phyloP scores from a whole-genome alignment of 441 rosid genomes.

The Brassica balearica region DNA sequence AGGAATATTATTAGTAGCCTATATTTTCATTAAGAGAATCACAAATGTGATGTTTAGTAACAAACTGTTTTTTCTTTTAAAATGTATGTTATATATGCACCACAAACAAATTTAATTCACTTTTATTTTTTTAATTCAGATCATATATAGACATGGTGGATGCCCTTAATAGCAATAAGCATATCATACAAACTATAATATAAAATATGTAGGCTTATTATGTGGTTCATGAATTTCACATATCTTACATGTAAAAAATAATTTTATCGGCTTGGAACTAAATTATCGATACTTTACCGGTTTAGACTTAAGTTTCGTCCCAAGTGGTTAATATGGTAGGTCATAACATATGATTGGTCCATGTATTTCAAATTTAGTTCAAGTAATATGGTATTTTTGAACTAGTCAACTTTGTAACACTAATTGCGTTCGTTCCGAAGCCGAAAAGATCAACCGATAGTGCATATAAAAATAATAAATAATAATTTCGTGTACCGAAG shows the following conservation, averaged over 20 bases:
- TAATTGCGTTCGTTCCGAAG: no score
- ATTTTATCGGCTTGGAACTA: no score
- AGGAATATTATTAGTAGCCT: not conserved
- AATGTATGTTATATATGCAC: not conserved
- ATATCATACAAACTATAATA: not conserved
- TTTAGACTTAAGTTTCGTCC: no score
- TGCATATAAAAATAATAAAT: not conserved
- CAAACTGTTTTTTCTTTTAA: not conserved
- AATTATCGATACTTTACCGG: no score
- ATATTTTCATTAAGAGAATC: not conserved
- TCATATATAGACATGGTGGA: not conserved
- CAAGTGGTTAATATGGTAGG: no score
- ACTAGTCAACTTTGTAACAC: no score
- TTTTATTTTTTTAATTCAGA: not conserved
- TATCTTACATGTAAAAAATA: conserved; percentile 19
- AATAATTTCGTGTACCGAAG: not conserved
- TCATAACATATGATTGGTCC: no score
- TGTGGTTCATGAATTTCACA: conserved; percentile 14
- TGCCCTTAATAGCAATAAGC: not conserved
- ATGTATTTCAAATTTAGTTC: no score
- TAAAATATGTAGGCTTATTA: not conserved
- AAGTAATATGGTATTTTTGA: no score
- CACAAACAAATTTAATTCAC: not conserved
- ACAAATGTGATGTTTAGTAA: not conserved
- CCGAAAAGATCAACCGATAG: no score